Evolutionary conservation across 768 basidiomycete genomes (phyloP).

Genomic region (Boletales sp.): DNA sequence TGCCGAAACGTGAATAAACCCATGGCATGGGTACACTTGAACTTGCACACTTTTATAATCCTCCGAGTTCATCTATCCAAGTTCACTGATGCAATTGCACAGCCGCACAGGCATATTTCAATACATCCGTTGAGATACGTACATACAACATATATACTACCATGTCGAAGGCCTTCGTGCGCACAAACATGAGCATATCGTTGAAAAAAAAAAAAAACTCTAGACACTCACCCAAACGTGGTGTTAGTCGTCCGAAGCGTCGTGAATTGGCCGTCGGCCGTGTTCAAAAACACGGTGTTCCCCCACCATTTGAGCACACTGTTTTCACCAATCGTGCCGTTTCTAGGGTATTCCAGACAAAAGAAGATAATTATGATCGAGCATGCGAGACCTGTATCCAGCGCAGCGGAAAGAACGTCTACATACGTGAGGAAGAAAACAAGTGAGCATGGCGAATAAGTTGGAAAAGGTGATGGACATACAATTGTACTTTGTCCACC

Average conservation of each 20-base stretch:
- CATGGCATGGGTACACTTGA: too few relatives aligned
- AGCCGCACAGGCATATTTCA: too few relatives aligned
- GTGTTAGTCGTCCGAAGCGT: constrained; percentile 11
- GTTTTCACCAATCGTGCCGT: constrained; percentile 55
- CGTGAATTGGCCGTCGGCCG: constrained; percentile 14
- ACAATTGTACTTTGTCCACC: constrained; percentile 60
- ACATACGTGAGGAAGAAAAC: not conserved
- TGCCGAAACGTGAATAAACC: too few relatives aligned
- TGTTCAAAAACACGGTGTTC: constrained; percentile 41
- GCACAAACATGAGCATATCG: not conserved
- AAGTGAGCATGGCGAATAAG: not conserved
- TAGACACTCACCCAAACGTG: constrained; percentile 28
- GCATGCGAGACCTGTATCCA: constrained; percentile 67
- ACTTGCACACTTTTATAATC: too few relatives aligned
- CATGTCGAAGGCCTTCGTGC: constrained; percentile 13
- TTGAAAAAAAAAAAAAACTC: not conserved
- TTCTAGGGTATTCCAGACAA: constrained; percentile 57
- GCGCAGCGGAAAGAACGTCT: constrained; percentile 67
- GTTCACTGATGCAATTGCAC: too few relatives aligned
- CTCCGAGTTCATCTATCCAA: too few relatives aligned
- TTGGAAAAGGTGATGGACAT: constrained; percentile 10
- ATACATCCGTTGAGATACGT: too few relatives aligned
- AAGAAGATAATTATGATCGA: constrained; percentile 57
- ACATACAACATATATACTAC: not conserved
- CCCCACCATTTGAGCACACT: constrained; percentile 70